A percentile compares a stretch with the other conserved stretches of the same genome.
Evolutionary conservation across 2,329 filamentous ascomycete genomes (phyloP).

Genomic region (Paramyrothecium roridum): DNA sequence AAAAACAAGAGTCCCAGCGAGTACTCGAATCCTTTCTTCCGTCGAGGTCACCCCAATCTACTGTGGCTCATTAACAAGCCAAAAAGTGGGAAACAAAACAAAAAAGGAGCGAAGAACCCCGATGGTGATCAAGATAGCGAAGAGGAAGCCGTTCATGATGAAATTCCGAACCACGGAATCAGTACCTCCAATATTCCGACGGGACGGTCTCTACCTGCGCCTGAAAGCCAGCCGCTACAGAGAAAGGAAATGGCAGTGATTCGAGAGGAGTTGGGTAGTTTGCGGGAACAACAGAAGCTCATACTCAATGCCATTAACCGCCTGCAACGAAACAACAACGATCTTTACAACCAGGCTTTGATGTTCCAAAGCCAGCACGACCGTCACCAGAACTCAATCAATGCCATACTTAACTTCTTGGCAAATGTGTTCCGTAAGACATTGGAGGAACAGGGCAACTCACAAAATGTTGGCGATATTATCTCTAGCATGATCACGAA

Average conservation of each 20-base stretch:
- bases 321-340: constrained; percentile 80
- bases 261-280: constrained; percentile 73
- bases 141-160: constrained; percentile 41
- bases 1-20: constrained; percentile 98
- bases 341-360: constrained; percentile 82
- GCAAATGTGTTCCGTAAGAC: constrained; percentile 96
- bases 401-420: constrained; percentile 95
- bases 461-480: constrained; percentile 78
- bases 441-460: constrained; percentile 75
- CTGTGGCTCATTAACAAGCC: constrained; percentile 97
- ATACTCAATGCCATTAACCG: constrained; percentile 81
- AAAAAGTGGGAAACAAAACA: constrained; percentile 65
- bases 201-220: constrained; percentile 33
- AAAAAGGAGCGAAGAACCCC: constrained; percentile 57
- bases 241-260: constrained; percentile 76
- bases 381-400: constrained; percentile 97
- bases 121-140: constrained; percentile 72
- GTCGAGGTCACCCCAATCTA: constrained; percentile 85
- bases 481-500: constrained; percentile 72
- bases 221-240: constrained; percentile 47
- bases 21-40: constrained; percentile 96
- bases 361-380: constrained; percentile 90
- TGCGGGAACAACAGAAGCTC: constrained; percentile 81
- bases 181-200: constrained; percentile 14
- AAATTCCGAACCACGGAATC: constrained; percentile 22